phyloP scores from a whole-genome alignment of 2,329 filamentous ascomycete genomes.

The Pyrenophora graminea region DNA sequence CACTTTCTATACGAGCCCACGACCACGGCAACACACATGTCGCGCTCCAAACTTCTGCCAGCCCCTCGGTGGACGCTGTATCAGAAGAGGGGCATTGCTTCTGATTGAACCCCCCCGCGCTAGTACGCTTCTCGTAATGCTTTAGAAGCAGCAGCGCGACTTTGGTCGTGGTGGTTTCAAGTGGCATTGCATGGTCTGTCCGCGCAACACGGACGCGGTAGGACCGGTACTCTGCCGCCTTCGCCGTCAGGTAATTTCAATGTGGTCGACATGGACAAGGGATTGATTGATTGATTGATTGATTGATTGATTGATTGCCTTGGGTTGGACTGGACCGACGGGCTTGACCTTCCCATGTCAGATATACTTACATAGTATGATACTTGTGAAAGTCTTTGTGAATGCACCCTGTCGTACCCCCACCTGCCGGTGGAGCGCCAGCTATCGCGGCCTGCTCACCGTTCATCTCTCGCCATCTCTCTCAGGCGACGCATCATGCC shows the following conservation, averaged over 20 bases:
- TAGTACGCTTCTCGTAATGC: constrained; percentile 40
- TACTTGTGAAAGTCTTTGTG: not conserved
- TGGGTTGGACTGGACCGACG: too few relatives aligned
- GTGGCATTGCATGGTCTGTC: constrained; percentile 26
- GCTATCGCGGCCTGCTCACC: constrained; percentile 3
- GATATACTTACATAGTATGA: too few relatives aligned
- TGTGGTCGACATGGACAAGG: not conserved
- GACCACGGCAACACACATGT: constrained; percentile 7
- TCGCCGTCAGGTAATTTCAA: constrained; percentile 31
- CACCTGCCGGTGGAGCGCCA: constrained; percentile 9
- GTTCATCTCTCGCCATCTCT: not conserved
- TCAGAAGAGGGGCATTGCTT: constrained; percentile 27
- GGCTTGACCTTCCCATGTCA: not conserved
- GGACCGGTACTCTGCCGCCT: constrained; percentile 27
- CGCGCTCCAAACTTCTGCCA: constrained; percentile 3
- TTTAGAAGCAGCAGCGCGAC: constrained; percentile 36
- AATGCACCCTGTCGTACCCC: constrained; percentile 7
- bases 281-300: not conserved
- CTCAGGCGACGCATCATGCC: not conserved
- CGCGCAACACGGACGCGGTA: constrained; percentile 30
- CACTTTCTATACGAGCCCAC: constrained; percentile 3
- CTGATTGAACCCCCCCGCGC: constrained; percentile 38
- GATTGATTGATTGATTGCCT: too few relatives aligned
- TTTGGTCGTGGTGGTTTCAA: constrained; percentile 37
- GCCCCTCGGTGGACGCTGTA: constrained; percentile 15